Evolutionary conservation across 148 eudicot genomes (phyloP).

Genomic region (Beta vulgaris): DNA sequence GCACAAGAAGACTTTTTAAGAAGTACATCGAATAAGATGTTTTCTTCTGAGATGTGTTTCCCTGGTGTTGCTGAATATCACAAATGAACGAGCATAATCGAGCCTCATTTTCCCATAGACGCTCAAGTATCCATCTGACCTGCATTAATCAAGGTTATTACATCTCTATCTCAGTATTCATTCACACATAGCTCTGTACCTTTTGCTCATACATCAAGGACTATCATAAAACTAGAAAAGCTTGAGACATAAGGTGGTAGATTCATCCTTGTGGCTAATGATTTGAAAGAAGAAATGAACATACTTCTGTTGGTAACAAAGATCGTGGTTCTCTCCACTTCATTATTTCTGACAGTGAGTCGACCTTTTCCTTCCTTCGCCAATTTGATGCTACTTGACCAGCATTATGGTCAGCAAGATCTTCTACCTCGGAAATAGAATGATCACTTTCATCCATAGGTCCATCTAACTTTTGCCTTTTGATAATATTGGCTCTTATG

Average conservation of each 20-base stretch:
- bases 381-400: constrained; percentile 27
- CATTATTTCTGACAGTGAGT: constrained; percentile 16
- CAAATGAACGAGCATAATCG: constrained; percentile 67
- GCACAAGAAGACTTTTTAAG: constrained; percentile 67
- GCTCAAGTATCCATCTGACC: constrained; percentile 52
- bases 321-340: constrained; percentile 42
- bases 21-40: constrained; percentile 72
- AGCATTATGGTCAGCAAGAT: constrained; percentile 18
- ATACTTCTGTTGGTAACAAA: constrained; percentile 68
- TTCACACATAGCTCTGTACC: neutral
- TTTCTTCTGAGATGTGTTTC: constrained; percentile 30
- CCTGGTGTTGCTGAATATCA: constrained; percentile 52
- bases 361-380: constrained; percentile 21
- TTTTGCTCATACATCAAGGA: neutral
- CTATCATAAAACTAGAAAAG: neutral
- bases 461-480: constrained; percentile 28
- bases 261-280: too few relatives aligned
- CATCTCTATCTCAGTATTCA: neutral
- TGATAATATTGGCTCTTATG: constrained; percentile 39
- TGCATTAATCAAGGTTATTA: constrained; percentile 30
- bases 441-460: constrained; percentile 28
- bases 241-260: neutral
- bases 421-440: neutral
- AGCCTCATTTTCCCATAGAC: constrained; percentile 74
- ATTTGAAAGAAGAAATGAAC: constrained; percentile 9